Evolutionary conservation across 2,329 filamentous ascomycete species (phyloP), one percentile per base, ranked within the genome.

Genomic region (Alternaria panax): DNA sequence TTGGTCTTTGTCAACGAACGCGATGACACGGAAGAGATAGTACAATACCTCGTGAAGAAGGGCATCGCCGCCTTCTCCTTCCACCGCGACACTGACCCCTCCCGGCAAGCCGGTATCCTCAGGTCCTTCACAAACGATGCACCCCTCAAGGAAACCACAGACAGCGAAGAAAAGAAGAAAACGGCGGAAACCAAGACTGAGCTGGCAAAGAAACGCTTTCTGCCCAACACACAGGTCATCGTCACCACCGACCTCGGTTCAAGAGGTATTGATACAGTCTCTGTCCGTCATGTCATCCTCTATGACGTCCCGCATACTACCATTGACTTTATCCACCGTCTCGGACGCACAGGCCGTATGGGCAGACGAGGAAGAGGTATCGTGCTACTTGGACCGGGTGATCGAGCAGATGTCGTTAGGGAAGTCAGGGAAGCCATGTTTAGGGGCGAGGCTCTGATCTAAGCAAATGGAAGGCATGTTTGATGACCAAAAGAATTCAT

Each of bases 271-370:
- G 95, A 99, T 78, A 99, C 95, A 0, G 80, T 97, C 28, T 90
- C 92, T 18, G 94, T 98, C 18, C 87, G 92, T 57, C 92, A 96
- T 67, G 95, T 99, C 52, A 90, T 99, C 54, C 81, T 99, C 25
- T 98, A 97, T 78, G 93, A 99, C 75, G 94, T 99, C n/a, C 95
- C 95, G 5, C 94, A 98, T 75, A 96, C 92, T 0, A 96, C 93
- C 0, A 96, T 99, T 60, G 96, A 99, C 78, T 99, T 99, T 72
- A 97, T 99, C 72, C 96, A 99, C 79, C 90, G 96, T 16, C 87
- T 98, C 5, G 95, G 95, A 16, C 87, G 95, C 57, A 92, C 95
- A 1, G 95, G 95, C 0, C 87, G 95, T 32, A 98, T 98, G 92
- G 93, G 93, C 3, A 87, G 93, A 62, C 86, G 95, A 75, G 95